phyloP scores from a whole-genome alignment of 2,329 filamentous ascomycete species.

The Botrytis squamosa region DNA sequence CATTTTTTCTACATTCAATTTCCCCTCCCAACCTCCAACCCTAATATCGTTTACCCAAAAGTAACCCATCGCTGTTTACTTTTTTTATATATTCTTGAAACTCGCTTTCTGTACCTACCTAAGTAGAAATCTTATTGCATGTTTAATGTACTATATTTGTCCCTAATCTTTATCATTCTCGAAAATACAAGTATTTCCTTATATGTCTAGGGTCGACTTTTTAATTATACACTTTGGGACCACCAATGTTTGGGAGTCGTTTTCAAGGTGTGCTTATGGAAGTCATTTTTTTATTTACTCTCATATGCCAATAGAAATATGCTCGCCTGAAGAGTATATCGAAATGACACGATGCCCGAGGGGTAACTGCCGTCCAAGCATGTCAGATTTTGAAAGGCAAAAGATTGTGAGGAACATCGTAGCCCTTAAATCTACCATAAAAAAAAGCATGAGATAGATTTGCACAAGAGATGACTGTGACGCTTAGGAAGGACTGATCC shows the following conservation, averaged over 20 bases:
- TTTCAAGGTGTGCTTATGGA: background rate
- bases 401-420: background rate
- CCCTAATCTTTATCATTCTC: background rate
- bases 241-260: background rate
- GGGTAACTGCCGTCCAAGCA: background rate
- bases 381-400: background rate
- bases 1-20: background rate
- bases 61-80: background rate
- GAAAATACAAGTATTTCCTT: background rate
- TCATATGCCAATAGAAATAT: background rate
- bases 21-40: background rate
- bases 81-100: background rate
- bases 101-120: background rate
- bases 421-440: background rate
- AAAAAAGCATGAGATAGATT: background rate
- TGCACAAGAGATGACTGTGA: background rate
- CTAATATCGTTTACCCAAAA: background rate
- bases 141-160: accelerated
- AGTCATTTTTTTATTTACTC: background rate
- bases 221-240: background rate
- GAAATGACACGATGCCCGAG: background rate
- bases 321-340: background rate
- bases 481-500: background rate
- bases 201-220: background rate
- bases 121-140: background rate